Evolutionary conservation across 352 stramenopile species (phyloP), one percentile per base, ranked within the genome.

Genomic region (Phytopythium boreale): DNA sequence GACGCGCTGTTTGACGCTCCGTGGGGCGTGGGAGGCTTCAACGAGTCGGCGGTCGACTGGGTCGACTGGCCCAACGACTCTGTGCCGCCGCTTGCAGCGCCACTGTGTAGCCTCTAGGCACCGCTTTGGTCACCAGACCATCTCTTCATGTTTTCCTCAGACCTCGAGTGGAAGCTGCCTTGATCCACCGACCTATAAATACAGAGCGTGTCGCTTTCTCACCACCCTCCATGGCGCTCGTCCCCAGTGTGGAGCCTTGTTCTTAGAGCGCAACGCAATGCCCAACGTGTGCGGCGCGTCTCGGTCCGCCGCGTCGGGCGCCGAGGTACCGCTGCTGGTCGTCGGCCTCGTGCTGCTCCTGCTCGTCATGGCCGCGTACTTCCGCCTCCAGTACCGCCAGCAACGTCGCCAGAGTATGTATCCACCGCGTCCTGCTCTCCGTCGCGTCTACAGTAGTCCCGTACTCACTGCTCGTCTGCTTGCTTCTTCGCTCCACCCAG

Each of bases 251-350:
- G 37, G 14, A 8, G 34, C 5, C 10, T 26, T 29, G 46, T 29
- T 53, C 10, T 9, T 7, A 5, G 37, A 36, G 49, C 14, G 17
- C 50, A 22, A 29, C 7, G n/a, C 20, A 1, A 57, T 52, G 46
- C 9, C n/a, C 1, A 52, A 52, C 10, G 50, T 57, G 26, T 14
- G 50, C 7, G 50, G 50, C 4, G 50, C 50, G 6, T 39, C 50
- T 57, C 50, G 50, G 1, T 41, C 50, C 50, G 10, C 50, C 50
- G 26, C 26, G 1, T 39, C 27, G 5, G 17, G 50, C 31, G 60
- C 72, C 15, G 65, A 76, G 53, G 71, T 71, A 36, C 65, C 75
- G 17, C 64, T 77, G 36, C 56, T 88, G 22, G 75, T 89, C 34
- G 57, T 85, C 39, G 80, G 66, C 4, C 66, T 74, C 29, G 66